phyloP scores from a whole-genome alignment of 2,329 filamentous ascomycete species.

The Nemania sp. region DNA sequence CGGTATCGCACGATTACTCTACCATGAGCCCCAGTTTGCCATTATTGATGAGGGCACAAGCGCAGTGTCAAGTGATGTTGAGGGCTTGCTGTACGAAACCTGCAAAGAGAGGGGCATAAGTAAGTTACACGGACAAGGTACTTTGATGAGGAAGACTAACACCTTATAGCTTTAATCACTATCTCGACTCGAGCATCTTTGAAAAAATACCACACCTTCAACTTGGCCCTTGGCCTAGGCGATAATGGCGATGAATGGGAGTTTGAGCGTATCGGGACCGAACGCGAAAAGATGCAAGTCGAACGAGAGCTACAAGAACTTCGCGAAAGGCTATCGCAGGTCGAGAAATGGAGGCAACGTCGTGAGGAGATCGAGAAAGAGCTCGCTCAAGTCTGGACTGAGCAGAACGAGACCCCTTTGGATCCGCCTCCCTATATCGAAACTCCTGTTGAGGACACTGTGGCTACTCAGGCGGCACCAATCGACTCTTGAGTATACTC shows the following conservation, averaged over 20 bases:
- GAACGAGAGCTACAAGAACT: conserved; percentile 89
- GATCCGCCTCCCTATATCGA: conserved; percentile 53
- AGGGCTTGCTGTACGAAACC: conserved; percentile 88
- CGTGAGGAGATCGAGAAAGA: conserved; percentile 82
- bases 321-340: conserved; percentile 76
- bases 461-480: conserved; percentile 4
- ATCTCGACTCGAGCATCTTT: conserved; percentile 93
- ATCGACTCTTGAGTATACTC: conserved; percentile 2
- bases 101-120: conserved; percentile 94
- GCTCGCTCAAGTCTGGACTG: conserved; percentile 67
- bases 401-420: conserved; percentile 52
- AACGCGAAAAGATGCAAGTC: conserved; percentile 88
- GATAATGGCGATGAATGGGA: conserved; percentile 86
- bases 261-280: conserved; percentile 90
- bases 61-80: conserved; percentile 91
- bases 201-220: conserved; percentile 94
- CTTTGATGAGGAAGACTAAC: conserved; percentile 25
- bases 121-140: conserved; percentile 49
- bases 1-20: conserved; percentile 85
- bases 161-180: conserved; percentile 76
- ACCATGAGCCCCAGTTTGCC: conserved; percentile 93
- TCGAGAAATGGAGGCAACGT: conserved; percentile 81
- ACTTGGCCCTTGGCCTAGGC: conserved; percentile 81
- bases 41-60: conserved; percentile 96
- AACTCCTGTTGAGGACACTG: conserved; percentile 5